Conservation (phyloP, 2,329 filamentous ascomycete species). For the Talaromyces sp. region DNA sequence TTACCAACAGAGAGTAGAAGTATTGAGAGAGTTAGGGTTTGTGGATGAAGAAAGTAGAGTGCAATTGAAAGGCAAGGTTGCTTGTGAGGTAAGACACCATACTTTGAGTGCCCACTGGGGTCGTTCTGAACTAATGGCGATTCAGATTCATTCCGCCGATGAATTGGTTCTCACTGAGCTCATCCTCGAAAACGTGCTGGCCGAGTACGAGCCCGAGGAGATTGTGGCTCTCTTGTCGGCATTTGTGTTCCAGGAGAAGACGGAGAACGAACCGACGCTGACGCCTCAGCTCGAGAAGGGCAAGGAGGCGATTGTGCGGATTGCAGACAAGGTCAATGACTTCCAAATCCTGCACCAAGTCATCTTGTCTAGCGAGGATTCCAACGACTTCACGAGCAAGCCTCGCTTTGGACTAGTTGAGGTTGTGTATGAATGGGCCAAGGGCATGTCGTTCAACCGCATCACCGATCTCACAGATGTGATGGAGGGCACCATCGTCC, state of each 20-base stretch:
- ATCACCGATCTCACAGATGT: constrained; percentile 96
- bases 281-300: constrained; percentile 78
- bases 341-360: constrained; percentile 89
- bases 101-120: background rate
- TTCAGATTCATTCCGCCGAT: constrained; percentile 82
- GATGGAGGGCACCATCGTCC: constrained; percentile 92
- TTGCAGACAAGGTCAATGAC: constrained; percentile 87
- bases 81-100: constrained; percentile 64
- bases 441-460: constrained; percentile 96
- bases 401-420: constrained; percentile 92
- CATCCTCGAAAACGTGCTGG: constrained; percentile 92
- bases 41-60: constrained; percentile 84
- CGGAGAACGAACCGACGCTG: constrained; percentile 71
- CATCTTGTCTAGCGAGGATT: constrained; percentile 81
- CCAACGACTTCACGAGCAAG: constrained; percentile 82
- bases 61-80: constrained; percentile 95
- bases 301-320: constrained; percentile 77
- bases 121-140: background rate
- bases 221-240: constrained; percentile 89
- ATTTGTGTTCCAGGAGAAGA: constrained; percentile 98
- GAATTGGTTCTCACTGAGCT: constrained; percentile 94
- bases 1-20: constrained; percentile 90
- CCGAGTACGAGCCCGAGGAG: constrained; percentile 91
- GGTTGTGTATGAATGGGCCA: constrained; percentile 97
- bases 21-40: constrained; percentile 86